Conservation (phyloP, 2,329 filamentous ascomycete genomes). For the Eurotiales sp. region DNA sequence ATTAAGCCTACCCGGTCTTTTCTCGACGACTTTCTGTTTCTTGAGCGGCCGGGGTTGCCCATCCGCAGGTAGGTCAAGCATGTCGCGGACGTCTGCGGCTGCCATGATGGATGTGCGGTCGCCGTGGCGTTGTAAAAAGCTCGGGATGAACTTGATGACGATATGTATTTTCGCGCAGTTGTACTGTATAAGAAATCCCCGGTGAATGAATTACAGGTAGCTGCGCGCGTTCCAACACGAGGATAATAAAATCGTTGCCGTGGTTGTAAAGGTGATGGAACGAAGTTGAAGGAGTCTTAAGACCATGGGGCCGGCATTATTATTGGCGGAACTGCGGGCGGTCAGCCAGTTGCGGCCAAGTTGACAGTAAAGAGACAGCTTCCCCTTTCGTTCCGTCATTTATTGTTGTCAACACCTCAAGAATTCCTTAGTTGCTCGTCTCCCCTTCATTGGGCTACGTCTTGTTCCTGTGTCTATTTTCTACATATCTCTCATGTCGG, state of each 20-base stretch:
- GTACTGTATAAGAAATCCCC: too few species aligned
- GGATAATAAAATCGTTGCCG: neutral
- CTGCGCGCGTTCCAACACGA: neutral
- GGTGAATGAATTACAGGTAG: too few species aligned
- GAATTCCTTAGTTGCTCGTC: slow-evolving; percentile 1
- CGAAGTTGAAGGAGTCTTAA: too few species aligned
- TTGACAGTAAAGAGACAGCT: slow-evolving; percentile 15
- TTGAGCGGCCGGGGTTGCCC: slow-evolving; percentile 62
- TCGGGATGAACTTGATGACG: too few species aligned
- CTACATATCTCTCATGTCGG: slow-evolving; percentile 30
- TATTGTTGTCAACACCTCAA: slow-evolving; percentile 10
- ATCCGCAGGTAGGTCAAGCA: slow-evolving; percentile 71
- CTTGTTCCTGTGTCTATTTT: neutral
- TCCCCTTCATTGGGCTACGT: neutral
- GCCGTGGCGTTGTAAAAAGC: neutral
- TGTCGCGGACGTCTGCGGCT: slow-evolving; percentile 79
- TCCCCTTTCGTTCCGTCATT: slow-evolving; percentile 13
- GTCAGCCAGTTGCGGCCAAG: slow-evolving; percentile 15
- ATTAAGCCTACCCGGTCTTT: slow-evolving; percentile 50
- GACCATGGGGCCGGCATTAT: neutral
- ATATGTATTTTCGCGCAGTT: too few species aligned
- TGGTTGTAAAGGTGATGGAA: neutral
- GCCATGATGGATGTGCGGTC: slow-evolving; percentile 52
- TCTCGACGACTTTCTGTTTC: slow-evolving; percentile 66
- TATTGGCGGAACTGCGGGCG: slow-evolving; percentile 4